These are phyloP conservation scores for Lasiosphaeris hirsuta DNA, from an alignment of 495 filamentous ascomycete species.

Conservation along the genomic window DNA sequence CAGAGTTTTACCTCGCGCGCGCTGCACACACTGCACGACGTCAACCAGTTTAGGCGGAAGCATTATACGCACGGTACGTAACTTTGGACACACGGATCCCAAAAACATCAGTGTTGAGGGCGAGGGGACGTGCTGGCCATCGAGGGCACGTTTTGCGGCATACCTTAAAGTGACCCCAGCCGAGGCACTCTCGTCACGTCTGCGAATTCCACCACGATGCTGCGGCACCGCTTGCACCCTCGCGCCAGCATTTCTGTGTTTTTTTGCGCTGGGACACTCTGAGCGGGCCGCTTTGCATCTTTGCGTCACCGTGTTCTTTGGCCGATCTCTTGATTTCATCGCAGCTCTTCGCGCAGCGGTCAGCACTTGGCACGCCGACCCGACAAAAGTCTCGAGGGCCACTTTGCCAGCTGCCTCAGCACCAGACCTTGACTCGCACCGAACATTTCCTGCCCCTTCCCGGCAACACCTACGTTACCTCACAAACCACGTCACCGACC, in stretches of 20 bases:
- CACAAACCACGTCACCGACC: neutral
- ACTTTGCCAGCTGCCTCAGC: neutral
- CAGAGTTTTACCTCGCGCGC: neutral
- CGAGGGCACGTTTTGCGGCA: neutral
- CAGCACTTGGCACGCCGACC: neutral
- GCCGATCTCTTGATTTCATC: no score
- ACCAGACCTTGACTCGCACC: conserved; percentile 9
- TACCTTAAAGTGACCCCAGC: neutral
- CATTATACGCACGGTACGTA: conserved; percentile 21
- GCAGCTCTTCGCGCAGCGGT: neutral
- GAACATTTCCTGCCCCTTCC: neutral
- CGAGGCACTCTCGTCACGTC: neutral
- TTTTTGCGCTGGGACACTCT: no score
- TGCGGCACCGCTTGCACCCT: no score
- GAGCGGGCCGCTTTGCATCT: no score
- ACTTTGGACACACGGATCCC: conserved; percentile 16
- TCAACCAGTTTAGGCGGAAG: conserved; percentile 11
- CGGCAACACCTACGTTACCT: no score
- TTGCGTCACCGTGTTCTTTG: no score
- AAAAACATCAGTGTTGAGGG: conserved; percentile 16
- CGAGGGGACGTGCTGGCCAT: conserved; percentile 12
- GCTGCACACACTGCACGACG: conserved; percentile 2
- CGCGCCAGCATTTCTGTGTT: no score
- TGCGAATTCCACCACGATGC: neutral
- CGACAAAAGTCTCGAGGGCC: neutral